Evolutionary conservation across 768 basidiomycete genomes (phyloP), one percentile per base, ranked within the genome.

Genomic region (Trametes sanguinea): DNA sequence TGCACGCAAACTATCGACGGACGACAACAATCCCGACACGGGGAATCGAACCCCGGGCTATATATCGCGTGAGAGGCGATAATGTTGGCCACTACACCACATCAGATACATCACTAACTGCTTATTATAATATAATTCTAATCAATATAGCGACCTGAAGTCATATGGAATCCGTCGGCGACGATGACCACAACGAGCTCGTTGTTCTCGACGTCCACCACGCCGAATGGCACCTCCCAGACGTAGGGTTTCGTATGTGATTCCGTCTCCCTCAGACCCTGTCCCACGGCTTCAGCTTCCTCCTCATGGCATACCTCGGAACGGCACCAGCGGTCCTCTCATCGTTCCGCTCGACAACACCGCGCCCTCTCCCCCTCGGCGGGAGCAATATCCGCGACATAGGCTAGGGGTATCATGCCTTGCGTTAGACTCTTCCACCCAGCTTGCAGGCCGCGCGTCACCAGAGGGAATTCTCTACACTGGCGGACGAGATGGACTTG

Each of bases 391-490:
- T 64, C 90, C 92, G n/a, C 82, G 88, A 35, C 95, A 98, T 75
- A 85, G 94, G 22, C 83, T 98, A 0, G 93, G 93, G 3, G 86
- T 95, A 40, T 85, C 90, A 0, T 88, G 91, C 0, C 81, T 98
- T n/a, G 95, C 92, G 0, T 77, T 98, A 22, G 95, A 98, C 74
- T 81, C 84, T 0, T 88, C 92, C 0, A 96, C 95, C 2, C 82
- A 83, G 50, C 81, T 97, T 6, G 71, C 81, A n/a, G 88, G 88
- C 5, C 79, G 78, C n/a, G 61, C 73, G 4, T 69, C 80, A 4
- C 94, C 95, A 0, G 86, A 92, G 65, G 95, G 95, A 4, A 95
- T 97, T 44, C 76, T 97, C 2, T 97, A 97, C 72, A 87, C 92
- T 2, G 94, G 89, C 30, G 94, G 93, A 27, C 79, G 95, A 60